Evolutionary conservation across 352 stramenopile genomes (phyloP).

Genomic region (Thraustochytrium striatum): DNA sequence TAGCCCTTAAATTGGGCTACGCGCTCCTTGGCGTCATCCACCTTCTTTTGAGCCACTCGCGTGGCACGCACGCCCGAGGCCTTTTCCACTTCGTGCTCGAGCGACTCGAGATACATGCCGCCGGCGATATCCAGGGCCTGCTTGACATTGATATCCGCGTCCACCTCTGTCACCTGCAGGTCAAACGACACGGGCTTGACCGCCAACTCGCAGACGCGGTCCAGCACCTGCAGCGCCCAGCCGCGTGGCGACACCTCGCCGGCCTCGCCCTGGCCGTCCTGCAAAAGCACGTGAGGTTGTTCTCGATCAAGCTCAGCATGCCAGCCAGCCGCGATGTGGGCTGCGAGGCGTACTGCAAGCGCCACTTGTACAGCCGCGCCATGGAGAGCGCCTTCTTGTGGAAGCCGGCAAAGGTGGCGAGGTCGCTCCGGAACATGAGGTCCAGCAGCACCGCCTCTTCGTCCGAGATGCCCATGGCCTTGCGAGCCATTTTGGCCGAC

Average conservation of each 20-base stretch:
- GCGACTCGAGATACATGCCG: neutral
- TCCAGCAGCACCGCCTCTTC: slow-evolving; percentile 44
- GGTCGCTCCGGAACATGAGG: slow-evolving; percentile 16
- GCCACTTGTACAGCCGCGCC: slow-evolving; percentile 44
- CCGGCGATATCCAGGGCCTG: slow-evolving; percentile 13
- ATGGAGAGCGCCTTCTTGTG: slow-evolving; percentile 20
- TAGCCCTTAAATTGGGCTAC: neutral
- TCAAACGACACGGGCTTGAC: slow-evolving; percentile 34
- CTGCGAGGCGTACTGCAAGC: slow-evolving; percentile 42
- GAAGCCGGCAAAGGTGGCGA: slow-evolving; percentile 37
- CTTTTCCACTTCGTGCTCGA: neutral
- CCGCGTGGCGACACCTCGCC: neutral
- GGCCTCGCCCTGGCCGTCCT: neutral
- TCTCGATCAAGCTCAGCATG: slow-evolving; percentile 28
- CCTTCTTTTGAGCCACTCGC: slow-evolving; percentile 18
- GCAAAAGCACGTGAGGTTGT: slow-evolving; percentile 3
- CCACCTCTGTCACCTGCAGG: slow-evolving; percentile 16
- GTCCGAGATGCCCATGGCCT: slow-evolving; percentile 2
- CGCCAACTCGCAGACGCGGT: slow-evolving; percentile 30
- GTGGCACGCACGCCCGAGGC: neutral
- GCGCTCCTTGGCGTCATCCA: slow-evolving; percentile 5
- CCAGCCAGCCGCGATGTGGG: slow-evolving; percentile 2
- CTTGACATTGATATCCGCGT: slow-evolving; percentile 46
- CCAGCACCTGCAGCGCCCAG: slow-evolving; percentile 25
- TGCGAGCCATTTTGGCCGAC: slow-evolving; percentile 12